Evolutionary conservation across 2,329 filamentous ascomycete species (phyloP).

Genomic region (Zarea fungicola): DNA sequence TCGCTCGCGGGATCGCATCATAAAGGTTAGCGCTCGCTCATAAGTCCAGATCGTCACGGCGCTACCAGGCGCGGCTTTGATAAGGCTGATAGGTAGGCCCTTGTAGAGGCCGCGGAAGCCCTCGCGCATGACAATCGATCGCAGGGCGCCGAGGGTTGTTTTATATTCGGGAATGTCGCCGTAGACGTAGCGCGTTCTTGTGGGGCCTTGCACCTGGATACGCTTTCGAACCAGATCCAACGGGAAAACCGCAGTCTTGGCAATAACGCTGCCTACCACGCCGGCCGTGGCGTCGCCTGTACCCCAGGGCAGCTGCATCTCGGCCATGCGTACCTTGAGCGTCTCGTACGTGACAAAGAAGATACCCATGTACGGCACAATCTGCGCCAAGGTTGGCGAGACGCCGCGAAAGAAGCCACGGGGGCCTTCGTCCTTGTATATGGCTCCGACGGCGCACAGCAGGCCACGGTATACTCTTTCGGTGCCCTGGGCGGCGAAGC

Average conservation of each 20-base stretch:
- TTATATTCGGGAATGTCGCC: slow-evolving; percentile 82
- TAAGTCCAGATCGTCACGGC: slow-evolving; percentile 95
- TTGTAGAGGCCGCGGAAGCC: slow-evolving; percentile 79
- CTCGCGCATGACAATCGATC: slow-evolving; percentile 64
- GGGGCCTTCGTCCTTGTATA: slow-evolving; percentile 67
- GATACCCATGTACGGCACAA: slow-evolving; percentile 93
- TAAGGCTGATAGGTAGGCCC: slow-evolving; percentile 77
- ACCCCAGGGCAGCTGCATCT: slow-evolving; percentile 59
- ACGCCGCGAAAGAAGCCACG: slow-evolving; percentile 85
- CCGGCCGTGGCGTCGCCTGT: slow-evolving; percentile 81
- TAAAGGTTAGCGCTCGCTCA: slow-evolving; percentile 63
- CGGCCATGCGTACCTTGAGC: slow-evolving; percentile 55
- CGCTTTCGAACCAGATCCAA: slow-evolving; percentile 89
- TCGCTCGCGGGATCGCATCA: slow-evolving; percentile 39
- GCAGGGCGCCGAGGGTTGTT: slow-evolving; percentile 61
- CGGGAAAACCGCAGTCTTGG: slow-evolving; percentile 89
- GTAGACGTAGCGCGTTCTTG: slow-evolving; percentile 70
- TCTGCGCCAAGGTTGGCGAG: slow-evolving; percentile 74
- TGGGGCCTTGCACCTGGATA: slow-evolving; percentile 92
- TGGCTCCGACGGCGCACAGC: slow-evolving; percentile 62
- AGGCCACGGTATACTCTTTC: slow-evolving; percentile 74
- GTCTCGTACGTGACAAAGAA: slow-evolving; percentile 90
- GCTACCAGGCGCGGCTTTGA: slow-evolving; percentile 92
- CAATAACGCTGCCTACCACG: slow-evolving; percentile 68
- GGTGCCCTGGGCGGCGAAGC: slow-evolving; percentile 88